Conservation (phyloP, 768 basidiomycete species). For the Boletellus ananas region DNA sequence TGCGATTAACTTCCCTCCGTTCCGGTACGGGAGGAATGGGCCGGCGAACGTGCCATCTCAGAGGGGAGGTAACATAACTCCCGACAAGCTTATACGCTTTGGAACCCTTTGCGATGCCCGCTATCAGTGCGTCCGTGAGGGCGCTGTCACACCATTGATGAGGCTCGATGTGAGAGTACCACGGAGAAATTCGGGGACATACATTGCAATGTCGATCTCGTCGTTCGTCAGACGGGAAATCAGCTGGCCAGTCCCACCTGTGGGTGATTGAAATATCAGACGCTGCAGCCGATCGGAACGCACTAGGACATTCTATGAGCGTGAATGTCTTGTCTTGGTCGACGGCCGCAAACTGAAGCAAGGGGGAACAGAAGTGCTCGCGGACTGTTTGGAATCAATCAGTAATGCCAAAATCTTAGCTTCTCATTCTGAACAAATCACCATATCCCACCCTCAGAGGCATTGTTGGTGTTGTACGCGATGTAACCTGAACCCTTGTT, state of each 20-base stretch:
- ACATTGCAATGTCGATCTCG: slow-evolving; percentile 84
- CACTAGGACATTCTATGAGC: slow-evolving; percentile 88
- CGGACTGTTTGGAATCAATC: slow-evolving; percentile 45
- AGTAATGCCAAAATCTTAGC: neutral
- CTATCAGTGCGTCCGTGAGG: slow-evolving; percentile 86
- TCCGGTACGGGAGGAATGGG: neutral
- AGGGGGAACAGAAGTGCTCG: slow-evolving; percentile 89
- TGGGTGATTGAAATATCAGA: slow-evolving; percentile 16
- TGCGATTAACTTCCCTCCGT: neutral
- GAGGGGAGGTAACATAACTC: slow-evolving; percentile 83
- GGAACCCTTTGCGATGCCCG: slow-evolving; percentile 85
- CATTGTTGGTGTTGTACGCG: slow-evolving; percentile 12
- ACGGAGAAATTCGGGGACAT: slow-evolving; percentile 19
- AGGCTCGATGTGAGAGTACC: neutral
- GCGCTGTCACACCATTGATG: slow-evolving; percentile 47
- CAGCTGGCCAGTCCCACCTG: slow-evolving; percentile 84
- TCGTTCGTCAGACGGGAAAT: slow-evolving; percentile 70
- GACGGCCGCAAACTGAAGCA: slow-evolving; percentile 75
- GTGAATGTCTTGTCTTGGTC: slow-evolving; percentile 73
- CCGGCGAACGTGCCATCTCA: slow-evolving; percentile 64
- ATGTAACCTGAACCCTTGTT: neutral
- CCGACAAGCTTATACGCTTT: slow-evolving; percentile 88
- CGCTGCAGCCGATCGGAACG: slow-evolving; percentile 13
- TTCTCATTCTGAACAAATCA: slow-evolving; percentile 2
- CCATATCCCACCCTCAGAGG: slow-evolving; percentile 33